Percentiles rank a stretch among this genome's conserved stretches.
These are phyloP conservation scores for Trypanosoma caninum DNA, from an alignment of 208 protist species.

Conservation along the genomic window DNA sequence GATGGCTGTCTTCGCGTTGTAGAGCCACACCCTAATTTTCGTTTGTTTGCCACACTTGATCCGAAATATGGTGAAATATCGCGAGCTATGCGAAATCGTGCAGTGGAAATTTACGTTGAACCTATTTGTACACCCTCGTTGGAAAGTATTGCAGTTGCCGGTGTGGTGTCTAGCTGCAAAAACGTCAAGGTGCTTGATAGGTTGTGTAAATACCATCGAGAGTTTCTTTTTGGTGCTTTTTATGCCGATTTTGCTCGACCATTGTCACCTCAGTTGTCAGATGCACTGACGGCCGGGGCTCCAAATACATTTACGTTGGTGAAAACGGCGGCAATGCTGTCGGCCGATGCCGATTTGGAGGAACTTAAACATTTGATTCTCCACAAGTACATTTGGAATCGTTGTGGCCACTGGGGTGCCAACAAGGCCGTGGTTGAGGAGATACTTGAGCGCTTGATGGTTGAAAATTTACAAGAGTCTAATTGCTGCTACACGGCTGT, in stretches of 20 bases:
- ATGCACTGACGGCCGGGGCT: slow-evolving; percentile 67
- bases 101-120: slow-evolving; percentile 96
- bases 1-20: slow-evolving; percentile 93
- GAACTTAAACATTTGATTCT: slow-evolving; percentile 36
- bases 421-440: slow-evolving; percentile 41
- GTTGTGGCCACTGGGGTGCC: slow-evolving; percentile 63
- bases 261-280: slow-evolving; percentile 46
- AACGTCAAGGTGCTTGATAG: slow-evolving; percentile 20
- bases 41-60: slow-evolving; percentile 99
- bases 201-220: slow-evolving; percentile 65
- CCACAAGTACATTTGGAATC: slow-evolving; percentile 83
- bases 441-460: slow-evolving; percentile 29
- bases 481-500: slow-evolving; percentile 2
- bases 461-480: not conserved
- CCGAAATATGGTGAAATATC: slow-evolving; percentile 98
- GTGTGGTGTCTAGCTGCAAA: slow-evolving; percentile 3
- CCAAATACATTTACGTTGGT: slow-evolving; percentile 86
- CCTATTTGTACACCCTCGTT: slow-evolving; percentile 73
- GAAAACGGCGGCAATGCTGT: slow-evolving; percentile 54
- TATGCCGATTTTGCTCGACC: slow-evolving; percentile 52
- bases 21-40: slow-evolving; percentile 96
- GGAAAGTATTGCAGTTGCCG: slow-evolving; percentile 37
- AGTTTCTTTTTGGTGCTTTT: slow-evolving; percentile 66
- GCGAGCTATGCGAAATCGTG: slow-evolving; percentile 98
- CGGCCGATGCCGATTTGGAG: slow-evolving; percentile 5